Evolutionary conservation across 2,329 filamentous ascomycete species (phyloP).

Genomic region (Metarhizium album): DNA sequence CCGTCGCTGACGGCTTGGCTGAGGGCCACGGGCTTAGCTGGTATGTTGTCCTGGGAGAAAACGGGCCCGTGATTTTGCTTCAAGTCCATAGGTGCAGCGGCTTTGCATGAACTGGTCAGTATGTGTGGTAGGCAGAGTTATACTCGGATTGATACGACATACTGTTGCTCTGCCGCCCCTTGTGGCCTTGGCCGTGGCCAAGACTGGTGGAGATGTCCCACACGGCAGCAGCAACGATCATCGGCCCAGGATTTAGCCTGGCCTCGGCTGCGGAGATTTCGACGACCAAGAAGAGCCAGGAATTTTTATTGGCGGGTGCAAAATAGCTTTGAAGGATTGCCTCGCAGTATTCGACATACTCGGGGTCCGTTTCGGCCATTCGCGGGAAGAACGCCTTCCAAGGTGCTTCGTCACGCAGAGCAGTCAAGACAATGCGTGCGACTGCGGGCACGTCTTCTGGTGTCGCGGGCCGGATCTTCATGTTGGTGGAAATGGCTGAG

Average conservation of each 20-base stretch:
- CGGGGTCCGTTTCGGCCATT: neutral
- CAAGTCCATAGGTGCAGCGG: too few species aligned
- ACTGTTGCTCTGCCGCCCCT: neutral
- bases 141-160: neutral
- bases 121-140: too few species aligned
- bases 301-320: neutral
- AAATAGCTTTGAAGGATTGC: conserved; percentile 3
- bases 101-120: too few species aligned
- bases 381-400: conserved; percentile 8
- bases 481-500: neutral
- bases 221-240: conserved; percentile 8
- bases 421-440: conserved; percentile 2
- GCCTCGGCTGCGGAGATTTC: conserved; percentile 6
- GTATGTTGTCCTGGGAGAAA: neutral
- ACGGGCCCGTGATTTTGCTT: too few species aligned
- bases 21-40: conserved; percentile 1
- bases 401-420: conserved; percentile 8
- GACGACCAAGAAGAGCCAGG: conserved; percentile 6
- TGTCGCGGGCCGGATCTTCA: conserved; percentile 10
- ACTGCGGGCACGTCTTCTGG: conserved; percentile 10
- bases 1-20: neutral
- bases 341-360: neutral
- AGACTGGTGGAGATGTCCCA: conserved; percentile 7
- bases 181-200: neutral
- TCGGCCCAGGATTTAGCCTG: neutral